Evolutionary conservation across 352 stramenopile species (phyloP), one percentile per base, ranked within the genome.

Genomic region (Phytophthora sansomeana): DNA sequence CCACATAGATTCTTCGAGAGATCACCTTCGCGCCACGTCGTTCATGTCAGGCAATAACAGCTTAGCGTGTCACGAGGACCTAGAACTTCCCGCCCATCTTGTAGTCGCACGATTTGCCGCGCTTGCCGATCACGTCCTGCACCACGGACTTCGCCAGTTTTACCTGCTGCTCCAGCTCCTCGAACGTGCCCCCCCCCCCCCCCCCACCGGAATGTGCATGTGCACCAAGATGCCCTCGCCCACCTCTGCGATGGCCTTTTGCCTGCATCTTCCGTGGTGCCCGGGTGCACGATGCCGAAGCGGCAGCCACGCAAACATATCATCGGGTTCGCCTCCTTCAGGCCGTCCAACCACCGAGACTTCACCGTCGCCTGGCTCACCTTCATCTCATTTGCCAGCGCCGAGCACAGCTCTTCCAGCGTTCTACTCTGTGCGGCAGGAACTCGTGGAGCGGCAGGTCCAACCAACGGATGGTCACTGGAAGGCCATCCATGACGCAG

Each of bases 311-410:
- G 57, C 43, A 72, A 57, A 67, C 63, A 57, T 50, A 72, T 72
- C 63, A 72, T 72, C 56, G 63, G 63, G 63, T 72, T 72, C 32
- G 63, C 57, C 63, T 72, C 57, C 63, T 72, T 67, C 57, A 67
- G 49, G 30, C 49, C 32, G 35, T 39, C 57, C 42, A 72, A 50
- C 4, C 57, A n/a, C n/a, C n/a, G 63, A 35, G 63, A 36, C 57
- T 63, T 33, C 57, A 72, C 63, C 50, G 51, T 63, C 50, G 43
- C 46, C 57, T 72, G 47, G 50, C 50, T 67, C 57, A 63, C 63
- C 19, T 54, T 16, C 57, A 72, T 55, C 44, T 67, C 63, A 50
- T 54, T 21, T 5, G 57, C 32, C 43, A 72, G 51, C 49, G 50
- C 62, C 63, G 19, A n/a, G 36, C 63, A 72, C 50, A 72, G 43